Percentiles rank a stretch among this genome's conserved stretches.
These are phyloP conservation scores for Ustilago xerochloae DNA, from an alignment of 1,284 basidiomycete species.

Conservation along the genomic window DNA sequence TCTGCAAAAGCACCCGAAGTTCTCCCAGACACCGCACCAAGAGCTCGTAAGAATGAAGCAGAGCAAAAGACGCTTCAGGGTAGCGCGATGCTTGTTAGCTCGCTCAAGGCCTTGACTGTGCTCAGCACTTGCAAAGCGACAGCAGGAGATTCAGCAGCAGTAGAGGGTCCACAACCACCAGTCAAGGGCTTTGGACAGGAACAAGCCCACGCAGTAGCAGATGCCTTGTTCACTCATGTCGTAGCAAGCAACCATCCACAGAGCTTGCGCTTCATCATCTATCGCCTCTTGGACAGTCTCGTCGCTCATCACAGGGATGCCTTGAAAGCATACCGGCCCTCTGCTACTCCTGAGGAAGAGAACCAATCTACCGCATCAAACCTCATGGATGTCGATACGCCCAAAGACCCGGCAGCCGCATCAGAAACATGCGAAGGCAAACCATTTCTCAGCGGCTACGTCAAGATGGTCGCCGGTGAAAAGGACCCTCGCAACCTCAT, in stretches of 20 bases:
- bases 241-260: conserved; percentile 85
- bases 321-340: conserved; percentile 19
- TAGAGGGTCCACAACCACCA: conserved; percentile 4
- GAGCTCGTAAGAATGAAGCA: conserved; percentile 34
- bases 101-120: conserved; percentile 77
- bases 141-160: not conserved
- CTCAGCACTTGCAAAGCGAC: conserved; percentile 69
- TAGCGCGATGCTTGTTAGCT: conserved; percentile 59
- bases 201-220: conserved; percentile 77
- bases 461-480: conserved; percentile 86
- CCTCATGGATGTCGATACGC: conserved; percentile 27
- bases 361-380: not conserved
- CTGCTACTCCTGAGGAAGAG: not conserved
- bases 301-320: conserved; percentile 76
- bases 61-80: conserved; percentile 55
- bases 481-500: conserved; percentile 97
- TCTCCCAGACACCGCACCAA: conserved; percentile 54
- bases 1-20: conserved; percentile 48
- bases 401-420: not conserved
- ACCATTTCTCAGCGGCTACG: conserved; percentile 80
- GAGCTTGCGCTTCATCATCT: conserved; percentile 83
- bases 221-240: conserved; percentile 79
- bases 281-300: conserved; percentile 82
- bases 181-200: conserved; percentile 77
- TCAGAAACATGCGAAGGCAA: conserved; percentile 70